Conservation (phyloP, 805 yeast species). For the Hanseniaspora pseudoguilliermondii region DNA sequence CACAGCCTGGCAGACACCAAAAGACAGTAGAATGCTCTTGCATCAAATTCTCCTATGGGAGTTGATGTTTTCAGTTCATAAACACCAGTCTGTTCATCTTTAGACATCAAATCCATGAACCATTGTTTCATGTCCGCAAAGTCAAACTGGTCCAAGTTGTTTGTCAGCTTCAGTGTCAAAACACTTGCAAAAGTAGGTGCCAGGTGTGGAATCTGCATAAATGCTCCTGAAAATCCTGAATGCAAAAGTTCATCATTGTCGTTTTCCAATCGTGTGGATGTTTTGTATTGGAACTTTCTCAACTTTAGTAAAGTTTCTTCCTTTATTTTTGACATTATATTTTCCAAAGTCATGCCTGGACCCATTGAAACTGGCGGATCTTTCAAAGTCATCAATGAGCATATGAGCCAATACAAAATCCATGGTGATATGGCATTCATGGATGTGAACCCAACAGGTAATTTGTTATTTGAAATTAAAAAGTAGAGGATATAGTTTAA, state of each 20-base stretch:
- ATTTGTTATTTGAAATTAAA: conserved; percentile 29
- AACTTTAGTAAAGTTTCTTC: neutral
- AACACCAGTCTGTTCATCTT: conserved; percentile 32
- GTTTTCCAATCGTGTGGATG: conserved; percentile 28
- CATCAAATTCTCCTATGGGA: conserved; percentile 63
- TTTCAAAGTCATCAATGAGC: conserved; percentile 37
- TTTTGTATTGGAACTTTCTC: neutral
- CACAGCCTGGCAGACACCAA: conserved; percentile 58
- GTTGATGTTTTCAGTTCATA: conserved; percentile 20
- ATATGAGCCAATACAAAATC: conserved; percentile 75
- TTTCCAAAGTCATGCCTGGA: conserved; percentile 2
- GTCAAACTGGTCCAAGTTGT: conserved; percentile 34
- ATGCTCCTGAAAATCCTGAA: conserved; percentile 73
- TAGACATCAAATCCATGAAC: conserved; percentile 52
- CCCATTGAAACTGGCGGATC: conserved; percentile 17
- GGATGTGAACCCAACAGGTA: conserved; percentile 40
- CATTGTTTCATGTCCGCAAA: conserved; percentile 42
- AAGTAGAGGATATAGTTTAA: conserved; percentile 28
- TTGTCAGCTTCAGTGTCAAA: conserved; percentile 41
- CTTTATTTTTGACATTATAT: neutral
- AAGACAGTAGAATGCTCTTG: conserved; percentile 79
- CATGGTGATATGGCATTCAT: conserved; percentile 89
- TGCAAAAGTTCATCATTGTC: neutral
- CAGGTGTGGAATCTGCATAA: conserved; percentile 66
- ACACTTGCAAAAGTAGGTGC: conserved; percentile 77